Conservation (phyloP, 1,139 yeast species). For the Eremothecium cymbalariae region DNA sequence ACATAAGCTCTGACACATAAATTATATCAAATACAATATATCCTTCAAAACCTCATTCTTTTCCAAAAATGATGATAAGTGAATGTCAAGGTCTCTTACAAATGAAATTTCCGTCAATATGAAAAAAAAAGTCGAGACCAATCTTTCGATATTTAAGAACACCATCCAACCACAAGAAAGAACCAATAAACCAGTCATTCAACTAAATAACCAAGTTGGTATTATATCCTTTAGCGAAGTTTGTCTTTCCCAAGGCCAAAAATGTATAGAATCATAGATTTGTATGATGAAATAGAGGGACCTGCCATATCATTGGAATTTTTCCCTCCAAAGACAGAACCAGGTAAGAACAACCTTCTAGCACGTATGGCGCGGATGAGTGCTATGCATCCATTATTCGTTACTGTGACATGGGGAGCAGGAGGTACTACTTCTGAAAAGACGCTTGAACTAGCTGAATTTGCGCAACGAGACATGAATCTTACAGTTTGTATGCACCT, state of each 20-base stretch:
- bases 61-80: too few species aligned
- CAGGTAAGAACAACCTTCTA: conserved; percentile 73
- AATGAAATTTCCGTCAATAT: too few species aligned
- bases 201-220: too few species aligned
- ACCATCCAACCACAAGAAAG: too few species aligned
- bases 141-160: too few species aligned
- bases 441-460: conserved; percentile 72
- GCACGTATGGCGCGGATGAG: conserved; percentile 82
- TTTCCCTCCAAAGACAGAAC: conserved; percentile 92
- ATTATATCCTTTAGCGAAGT: too few species aligned
- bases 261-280: conserved; percentile 47
- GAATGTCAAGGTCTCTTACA: too few species aligned
- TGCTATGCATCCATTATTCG: conserved; percentile 76
- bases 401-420: conserved; percentile 98
- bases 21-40: too few species aligned
- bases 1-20: conserved; percentile 15
- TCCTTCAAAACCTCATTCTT: too few species aligned
- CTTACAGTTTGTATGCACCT: conserved; percentile 86
- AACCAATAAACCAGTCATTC: too few species aligned
- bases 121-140: too few species aligned
- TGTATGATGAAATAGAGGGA: conserved; percentile 41
- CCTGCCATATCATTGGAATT: conserved; percentile 84
- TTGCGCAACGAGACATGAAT: conserved; percentile 68
- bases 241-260: too few species aligned
- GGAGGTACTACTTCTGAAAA: conserved; percentile 91